These are phyloP conservation scores for Aspergillus affinis DNA, from an alignment of 495 filamentous ascomycete species.

Conservation along the genomic window DNA sequence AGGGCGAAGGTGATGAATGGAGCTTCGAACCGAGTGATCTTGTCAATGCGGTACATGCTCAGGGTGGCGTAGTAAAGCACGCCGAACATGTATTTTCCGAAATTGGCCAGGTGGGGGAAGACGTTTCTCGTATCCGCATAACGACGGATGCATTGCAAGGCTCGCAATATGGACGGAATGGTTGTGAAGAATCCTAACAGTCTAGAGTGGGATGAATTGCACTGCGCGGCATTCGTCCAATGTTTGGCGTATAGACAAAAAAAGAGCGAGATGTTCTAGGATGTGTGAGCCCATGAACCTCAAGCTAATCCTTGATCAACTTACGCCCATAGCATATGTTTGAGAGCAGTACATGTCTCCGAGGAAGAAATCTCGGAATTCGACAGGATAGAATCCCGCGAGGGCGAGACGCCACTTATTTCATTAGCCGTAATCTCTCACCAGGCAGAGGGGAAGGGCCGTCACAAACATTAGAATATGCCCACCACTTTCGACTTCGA, in stretches of 20 bases:
- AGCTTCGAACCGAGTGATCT: conserved; percentile 51
- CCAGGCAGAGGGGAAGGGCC: not conserved
- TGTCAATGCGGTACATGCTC: conserved; percentile 78
- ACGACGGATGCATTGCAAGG: conserved; percentile 86
- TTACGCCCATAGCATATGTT: conserved; percentile 83
- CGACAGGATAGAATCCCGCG: conserved; percentile 86
- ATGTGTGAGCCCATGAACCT: conserved; percentile 22
- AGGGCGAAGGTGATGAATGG: conserved; percentile 77
- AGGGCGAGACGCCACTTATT: conserved; percentile 76
- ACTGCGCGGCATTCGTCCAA: conserved; percentile 70
- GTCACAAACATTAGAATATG: conserved; percentile 73
- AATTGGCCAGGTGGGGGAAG: conserved; percentile 92
- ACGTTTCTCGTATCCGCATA: conserved; percentile 81
- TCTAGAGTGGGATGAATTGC: conserved; percentile 83
- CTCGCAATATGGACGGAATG: conserved; percentile 83
- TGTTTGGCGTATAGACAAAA: conserved; percentile 84
- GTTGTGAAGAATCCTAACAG: conserved; percentile 84
- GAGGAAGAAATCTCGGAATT: conserved; percentile 96
- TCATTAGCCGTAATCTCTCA: conserved; percentile 20
- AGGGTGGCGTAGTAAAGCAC: conserved; percentile 75
- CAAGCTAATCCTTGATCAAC: conserved; percentile 31
- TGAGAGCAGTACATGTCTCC: conserved; percentile 97
- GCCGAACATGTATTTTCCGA: conserved; percentile 85
- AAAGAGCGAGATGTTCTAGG: conserved; percentile 82
- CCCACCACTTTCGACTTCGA: conserved; percentile 75